These are phyloP conservation scores for Geotrichum citri-aurantii DNA, from an alignment of 1,139 yeast genomes.

Conservation along the genomic window DNA sequence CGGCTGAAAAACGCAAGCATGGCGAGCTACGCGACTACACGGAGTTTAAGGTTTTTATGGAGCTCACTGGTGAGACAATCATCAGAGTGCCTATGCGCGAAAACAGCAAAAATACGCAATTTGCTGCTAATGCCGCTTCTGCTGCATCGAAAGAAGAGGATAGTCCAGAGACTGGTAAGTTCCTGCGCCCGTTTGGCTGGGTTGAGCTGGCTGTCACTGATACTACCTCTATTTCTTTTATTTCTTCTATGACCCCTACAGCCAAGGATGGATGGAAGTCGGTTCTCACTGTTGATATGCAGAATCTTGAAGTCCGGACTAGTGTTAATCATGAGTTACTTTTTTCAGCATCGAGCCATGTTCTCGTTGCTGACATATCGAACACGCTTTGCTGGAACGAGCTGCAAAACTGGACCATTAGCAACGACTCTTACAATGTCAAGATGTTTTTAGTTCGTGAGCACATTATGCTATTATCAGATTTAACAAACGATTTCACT, in stretches of 20 bases:
- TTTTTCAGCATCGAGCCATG: constrained; percentile 57
- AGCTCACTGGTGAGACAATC: constrained; percentile 56
- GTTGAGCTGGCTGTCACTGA: constrained; percentile 60
- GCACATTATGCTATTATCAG: constrained; percentile 70
- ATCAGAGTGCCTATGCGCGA: constrained; percentile 80
- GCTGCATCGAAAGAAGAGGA: constrained; percentile 9
- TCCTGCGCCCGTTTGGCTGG: constrained; percentile 81
- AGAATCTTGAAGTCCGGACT: constrained; percentile 60
- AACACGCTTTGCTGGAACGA: constrained; percentile 84
- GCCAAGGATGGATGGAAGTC: constrained; percentile 54
- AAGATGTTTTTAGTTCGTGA: constrained; percentile 72
- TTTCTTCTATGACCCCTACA: constrained; percentile 50
- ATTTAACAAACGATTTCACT: constrained; percentile 68
- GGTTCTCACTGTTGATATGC: constrained; percentile 44
- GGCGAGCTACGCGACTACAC: constrained; percentile 53
- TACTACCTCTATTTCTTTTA: constrained; percentile 47
- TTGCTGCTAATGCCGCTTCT: constrained; percentile 19
- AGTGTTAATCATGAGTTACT: constrained; percentile 86
- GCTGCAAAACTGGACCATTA: constrained; percentile 59
- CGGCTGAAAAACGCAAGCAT: constrained; percentile 40
- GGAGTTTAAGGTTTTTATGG: constrained; percentile 50
- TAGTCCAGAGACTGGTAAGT: constrained; percentile 22
- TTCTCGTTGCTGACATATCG: constrained; percentile 51
- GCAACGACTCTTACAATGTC: constrained; percentile 48
- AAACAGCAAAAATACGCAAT: constrained; percentile 60